These are phyloP conservation scores for Russula compacta DNA, from an alignment of 768 basidiomycete species.

Conservation along the genomic window DNA sequence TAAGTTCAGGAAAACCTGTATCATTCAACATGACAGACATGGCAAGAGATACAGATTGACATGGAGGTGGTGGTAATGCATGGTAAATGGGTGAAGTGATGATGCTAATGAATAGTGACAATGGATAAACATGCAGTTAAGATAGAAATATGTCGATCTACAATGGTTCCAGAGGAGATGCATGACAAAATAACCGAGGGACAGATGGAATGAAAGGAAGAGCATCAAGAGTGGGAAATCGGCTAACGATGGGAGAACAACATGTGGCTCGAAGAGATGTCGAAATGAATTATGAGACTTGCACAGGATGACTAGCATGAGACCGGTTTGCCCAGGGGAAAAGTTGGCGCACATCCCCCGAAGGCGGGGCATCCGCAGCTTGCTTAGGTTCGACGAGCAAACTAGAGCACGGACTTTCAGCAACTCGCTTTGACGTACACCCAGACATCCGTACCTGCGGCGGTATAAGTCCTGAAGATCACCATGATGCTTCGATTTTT, in stretches of 20 bases:
- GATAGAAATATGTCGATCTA: slow-evolving; percentile 15
- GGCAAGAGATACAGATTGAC: slow-evolving; percentile 7
- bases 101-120: slow-evolving; percentile 16
- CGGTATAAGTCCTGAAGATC: slow-evolving; percentile 81
- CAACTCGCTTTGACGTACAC: slow-evolving; percentile 8
- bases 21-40: slow-evolving; percentile 9
- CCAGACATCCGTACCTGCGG: slow-evolving; percentile 48
- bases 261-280: background rate
- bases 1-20: slow-evolving; percentile 2
- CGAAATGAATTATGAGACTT: slow-evolving; percentile 7
- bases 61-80: slow-evolving; percentile 9
- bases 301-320: slow-evolving; percentile 23
- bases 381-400: slow-evolving; percentile 79
- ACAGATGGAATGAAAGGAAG: slow-evolving; percentile 3
- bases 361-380: slow-evolving; percentile 55
- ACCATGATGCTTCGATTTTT: slow-evolving; percentile 66
- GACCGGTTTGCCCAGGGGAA: slow-evolving; percentile 62
- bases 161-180: slow-evolving; percentile 15
- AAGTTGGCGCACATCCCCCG: slow-evolving; percentile 65
- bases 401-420: slow-evolving; percentile 31
- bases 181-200: slow-evolving; percentile 13
- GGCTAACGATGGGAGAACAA: background rate
- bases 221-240: background rate
- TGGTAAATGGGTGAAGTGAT: slow-evolving; percentile 9
- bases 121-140: slow-evolving; percentile 19